Evolutionary conservation across 2,329 filamentous ascomycete species (phyloP), one percentile per base, ranked within the genome.

Genomic region (Cordyceps pruinosa): DNA sequence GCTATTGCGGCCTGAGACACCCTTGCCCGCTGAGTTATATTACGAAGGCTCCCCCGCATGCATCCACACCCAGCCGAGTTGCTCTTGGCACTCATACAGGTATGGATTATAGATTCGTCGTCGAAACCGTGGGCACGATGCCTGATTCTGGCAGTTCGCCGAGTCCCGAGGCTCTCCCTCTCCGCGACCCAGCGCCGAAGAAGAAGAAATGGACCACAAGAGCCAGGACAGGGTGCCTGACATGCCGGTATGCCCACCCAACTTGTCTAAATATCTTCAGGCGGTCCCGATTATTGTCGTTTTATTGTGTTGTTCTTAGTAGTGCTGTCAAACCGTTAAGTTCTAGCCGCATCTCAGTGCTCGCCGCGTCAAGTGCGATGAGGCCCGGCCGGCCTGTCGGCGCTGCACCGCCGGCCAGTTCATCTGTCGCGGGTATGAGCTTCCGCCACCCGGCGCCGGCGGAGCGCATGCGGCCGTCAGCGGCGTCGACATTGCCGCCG

Each of bases 161-260:
- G 17, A 37, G 32, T 17, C n/a, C 12, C n/a, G 48, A 51, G 30
- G 5, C 35, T 30, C 6, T 4, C 32, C 25, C 6, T 8, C 15
- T 19, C 44, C 9, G 30, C 12, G 23, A 12, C 9, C 44, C 32
- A 10, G 23, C 10, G 9, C 6, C 34, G 10, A 28, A 35, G n/a
- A 41, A 39, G 30, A 51, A 23, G 35, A 19, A 21, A 51, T 51
- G 35, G 48, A 17, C 35, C 5, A 51, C 48, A 15, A 51, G 48
- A 23, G 34, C 48, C 13, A 51, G 48, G 25, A 51, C 48, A 12
- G 48, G 48, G 25, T 51, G 48, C 35, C 23, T 51, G n/a, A 51
- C 48, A 39, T 51, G 48, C 25, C 34, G 48, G 48, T 51, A 51
- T 8, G n/a, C 9, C 23, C 15, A n/a, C 34, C 48, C 48, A 4